These are phyloP conservation scores for Sindora glabra DNA, from an alignment of 306 rosid genomes.

Conservation along the genomic window DNA sequence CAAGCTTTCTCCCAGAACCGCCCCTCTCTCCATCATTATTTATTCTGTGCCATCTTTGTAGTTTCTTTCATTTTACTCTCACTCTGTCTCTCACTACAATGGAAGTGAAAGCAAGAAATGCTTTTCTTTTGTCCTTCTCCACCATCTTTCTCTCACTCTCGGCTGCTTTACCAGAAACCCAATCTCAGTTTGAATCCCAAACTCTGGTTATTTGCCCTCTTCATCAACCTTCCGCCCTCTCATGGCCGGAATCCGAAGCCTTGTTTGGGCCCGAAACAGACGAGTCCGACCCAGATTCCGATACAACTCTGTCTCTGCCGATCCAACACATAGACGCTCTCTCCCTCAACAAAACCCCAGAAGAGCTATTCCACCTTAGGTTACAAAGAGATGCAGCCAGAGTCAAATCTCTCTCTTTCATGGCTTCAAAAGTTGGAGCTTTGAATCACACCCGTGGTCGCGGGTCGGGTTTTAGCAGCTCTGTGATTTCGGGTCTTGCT, in stretches of 20 bases:
- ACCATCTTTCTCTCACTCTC: conserved; percentile 27
- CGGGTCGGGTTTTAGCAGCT: conserved; percentile 56
- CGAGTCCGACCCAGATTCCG: conserved; percentile 12
- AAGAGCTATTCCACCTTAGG: conserved; percentile 57
- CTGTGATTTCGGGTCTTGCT: conserved; percentile 67
- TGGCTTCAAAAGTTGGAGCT: neutral
- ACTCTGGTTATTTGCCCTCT: conserved; percentile 38
- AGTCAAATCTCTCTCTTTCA: conserved; percentile 23
- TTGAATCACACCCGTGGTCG: conserved; percentile 1
- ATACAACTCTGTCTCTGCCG: conserved; percentile 18
- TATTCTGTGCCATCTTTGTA: neutral
- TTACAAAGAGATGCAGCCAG: conserved; percentile 64
- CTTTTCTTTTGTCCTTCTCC: conserved; percentile 17
- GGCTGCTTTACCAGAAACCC: conserved; percentile 16
- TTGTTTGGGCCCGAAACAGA: neutral
- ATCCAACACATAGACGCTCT: conserved; percentile 70
- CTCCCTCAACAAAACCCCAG: conserved; percentile 41
- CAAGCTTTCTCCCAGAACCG: conserved; percentile 4
- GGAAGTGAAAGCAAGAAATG: conserved; percentile 21
- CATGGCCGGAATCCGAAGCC: conserved; percentile 34
- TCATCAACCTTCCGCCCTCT: conserved; percentile 33
- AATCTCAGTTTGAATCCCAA: conserved; percentile 34
- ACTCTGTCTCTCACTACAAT: conserved; percentile 22
- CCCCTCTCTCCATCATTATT: neutral
- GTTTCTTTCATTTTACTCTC: neutral